Percentiles rank a stretch among this genome's conserved stretches.
These are phyloP conservation scores for Alternaria tenuissima DNA, from an alignment of 2,329 filamentous ascomycete species.

Conservation along the genomic window DNA sequence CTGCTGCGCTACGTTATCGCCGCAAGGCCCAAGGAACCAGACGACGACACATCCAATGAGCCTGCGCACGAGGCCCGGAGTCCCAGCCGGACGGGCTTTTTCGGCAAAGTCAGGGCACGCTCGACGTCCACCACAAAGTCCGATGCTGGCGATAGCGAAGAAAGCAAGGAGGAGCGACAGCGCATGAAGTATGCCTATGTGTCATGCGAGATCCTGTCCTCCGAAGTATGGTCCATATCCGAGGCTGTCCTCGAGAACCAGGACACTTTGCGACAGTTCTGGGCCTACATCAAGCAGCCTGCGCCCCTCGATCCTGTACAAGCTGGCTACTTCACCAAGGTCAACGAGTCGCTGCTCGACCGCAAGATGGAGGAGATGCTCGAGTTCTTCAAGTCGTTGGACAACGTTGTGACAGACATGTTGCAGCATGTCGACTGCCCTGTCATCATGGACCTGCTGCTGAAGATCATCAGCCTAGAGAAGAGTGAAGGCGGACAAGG, in stretches of 20 bases:
- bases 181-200: conserved; percentile 94
- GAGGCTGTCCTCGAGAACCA: conserved; percentile 90
- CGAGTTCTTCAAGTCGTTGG: conserved; percentile 82
- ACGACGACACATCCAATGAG: conserved; percentile 53
- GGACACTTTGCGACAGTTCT: conserved; percentile 81
- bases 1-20: conserved; percentile 92
- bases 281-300: conserved; percentile 86
- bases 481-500: conserved; percentile 90
- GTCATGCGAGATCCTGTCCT: conserved; percentile 90
- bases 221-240: conserved; percentile 95
- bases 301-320: conserved; percentile 90
- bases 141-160: conserved; percentile 55
- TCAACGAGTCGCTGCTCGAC: conserved; percentile 96
- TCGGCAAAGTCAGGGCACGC: conserved; percentile 55
- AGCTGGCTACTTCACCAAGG: conserved; percentile 97
- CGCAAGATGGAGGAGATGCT: conserved; percentile 99
- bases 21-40: conserved; percentile 63
- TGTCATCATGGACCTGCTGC: conserved; percentile 95
- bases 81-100: conserved; percentile 53
- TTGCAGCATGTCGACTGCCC: conserved; percentile 95
- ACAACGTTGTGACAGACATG: conserved; percentile 83
- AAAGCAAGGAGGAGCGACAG: conserved; percentile 85
- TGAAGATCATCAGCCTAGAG: conserved; percentile 97
- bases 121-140: conserved; percentile 56
- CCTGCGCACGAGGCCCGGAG: conserved; percentile 53